Percentiles rank a stretch among this genome's conserved stretches.
Conservation (phyloP, 164 flowering plant species). For the Houttuynia cordata region DNA sequence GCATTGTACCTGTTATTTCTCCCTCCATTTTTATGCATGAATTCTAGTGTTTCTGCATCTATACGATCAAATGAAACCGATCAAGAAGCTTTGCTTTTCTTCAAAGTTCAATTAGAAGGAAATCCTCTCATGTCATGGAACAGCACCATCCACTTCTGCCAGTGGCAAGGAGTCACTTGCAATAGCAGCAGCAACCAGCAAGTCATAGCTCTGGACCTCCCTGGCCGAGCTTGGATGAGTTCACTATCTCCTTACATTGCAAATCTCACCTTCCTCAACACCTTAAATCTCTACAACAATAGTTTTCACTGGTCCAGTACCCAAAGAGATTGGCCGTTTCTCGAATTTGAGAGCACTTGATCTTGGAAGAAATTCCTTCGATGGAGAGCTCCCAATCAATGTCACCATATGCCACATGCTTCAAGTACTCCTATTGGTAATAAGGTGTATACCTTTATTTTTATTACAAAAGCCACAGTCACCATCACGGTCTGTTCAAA, state of each 20-base stretch:
- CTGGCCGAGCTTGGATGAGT: not conserved
- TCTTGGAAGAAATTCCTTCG: not conserved
- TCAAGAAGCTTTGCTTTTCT: not conserved
- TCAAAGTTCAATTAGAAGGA: not conserved
- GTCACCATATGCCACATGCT: not conserved
- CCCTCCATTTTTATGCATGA: not conserved
- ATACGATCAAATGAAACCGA: not conserved
- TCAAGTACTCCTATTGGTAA: not conserved
- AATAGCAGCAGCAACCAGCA: too few species aligned
- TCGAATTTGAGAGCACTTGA: not conserved
- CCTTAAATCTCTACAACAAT: not conserved
- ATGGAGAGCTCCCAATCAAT: not conserved
- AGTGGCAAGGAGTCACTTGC: not conserved
- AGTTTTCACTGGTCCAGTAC: not conserved
- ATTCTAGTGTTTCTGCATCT: not conserved
- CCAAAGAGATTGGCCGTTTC: not conserved
- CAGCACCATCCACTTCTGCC: not conserved
- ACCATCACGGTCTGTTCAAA: too few species aligned
- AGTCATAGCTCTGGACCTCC: not conserved
- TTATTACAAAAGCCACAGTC: too few species aligned
- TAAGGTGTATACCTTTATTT: too few species aligned
- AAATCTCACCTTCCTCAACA: not conserved
- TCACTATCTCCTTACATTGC: not conserved
- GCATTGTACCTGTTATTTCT: too few species aligned
- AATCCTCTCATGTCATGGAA: not conserved